phyloP scores from a whole-genome alignment of 345 rosid genomes.

The Eucalyptus cloeziana region DNA sequence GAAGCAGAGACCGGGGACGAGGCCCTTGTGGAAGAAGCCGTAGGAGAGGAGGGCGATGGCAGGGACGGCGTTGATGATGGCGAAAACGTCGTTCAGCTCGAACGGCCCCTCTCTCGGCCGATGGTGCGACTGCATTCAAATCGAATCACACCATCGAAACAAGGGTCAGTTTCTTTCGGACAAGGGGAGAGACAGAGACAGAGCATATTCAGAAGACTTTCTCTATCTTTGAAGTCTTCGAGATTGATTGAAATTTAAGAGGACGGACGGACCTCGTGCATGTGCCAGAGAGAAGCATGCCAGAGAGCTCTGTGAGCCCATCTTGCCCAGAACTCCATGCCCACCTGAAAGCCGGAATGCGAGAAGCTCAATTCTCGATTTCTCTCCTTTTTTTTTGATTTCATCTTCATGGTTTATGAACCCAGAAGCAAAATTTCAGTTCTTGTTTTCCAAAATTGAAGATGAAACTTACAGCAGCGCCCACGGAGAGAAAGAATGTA shows the following conservation, averaged over 20 bases:
- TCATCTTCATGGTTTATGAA: neutral
- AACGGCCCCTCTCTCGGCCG: slow-evolving; percentile 80
- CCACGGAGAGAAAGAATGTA: slow-evolving; percentile 84
- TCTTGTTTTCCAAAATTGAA: neutral
- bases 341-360: slow-evolving; percentile 38
- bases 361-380: neutral
- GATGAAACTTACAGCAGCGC: slow-evolving; percentile 66
- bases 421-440: neutral
- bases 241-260: neutral
- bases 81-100: slow-evolving; percentile 87
- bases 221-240: neutral
- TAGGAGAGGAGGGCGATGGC: slow-evolving; percentile 66
- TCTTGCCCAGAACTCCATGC: slow-evolving; percentile 97
- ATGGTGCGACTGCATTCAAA: slow-evolving; percentile 70
- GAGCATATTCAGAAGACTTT: neutral
- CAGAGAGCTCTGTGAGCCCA: slow-evolving; percentile 95
- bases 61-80: slow-evolving; percentile 76
- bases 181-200: neutral
- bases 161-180: neutral
- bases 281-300: slow-evolving; percentile 90
- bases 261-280: slow-evolving; percentile 77
- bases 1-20: slow-evolving; percentile 83
- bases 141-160: neutral
- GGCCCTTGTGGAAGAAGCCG: slow-evolving; percentile 77
- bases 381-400: too few relatives aligned